These are phyloP conservation scores for Mortierella hygrophila DNA, from an alignment of 192 early-diverging fungal species.

Conservation along the genomic window DNA sequence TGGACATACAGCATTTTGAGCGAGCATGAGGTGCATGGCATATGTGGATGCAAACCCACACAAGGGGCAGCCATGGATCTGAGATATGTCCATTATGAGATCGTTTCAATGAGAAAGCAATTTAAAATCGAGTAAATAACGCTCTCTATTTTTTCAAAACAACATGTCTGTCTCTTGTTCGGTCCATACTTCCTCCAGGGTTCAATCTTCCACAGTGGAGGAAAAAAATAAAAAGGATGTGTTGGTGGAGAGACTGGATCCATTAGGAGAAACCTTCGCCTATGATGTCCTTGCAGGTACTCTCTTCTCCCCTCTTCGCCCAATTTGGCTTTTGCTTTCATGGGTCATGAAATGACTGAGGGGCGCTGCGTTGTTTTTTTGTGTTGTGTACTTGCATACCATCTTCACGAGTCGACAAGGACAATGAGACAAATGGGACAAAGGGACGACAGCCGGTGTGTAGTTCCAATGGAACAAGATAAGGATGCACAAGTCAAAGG, in stretches of 20 bases:
- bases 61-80: not conserved
- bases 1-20: not conserved
- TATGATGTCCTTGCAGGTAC: not conserved
- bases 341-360: not conserved
- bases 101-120: not conserved
- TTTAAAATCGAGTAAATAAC: not conserved
- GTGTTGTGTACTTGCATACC: no score
- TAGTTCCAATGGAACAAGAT: no score
- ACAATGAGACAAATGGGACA: no score
- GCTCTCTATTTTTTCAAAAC: not conserved
- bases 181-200: constrained; percentile 9
- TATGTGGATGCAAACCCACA: not conserved
- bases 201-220: not conserved
- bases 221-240: not conserved
- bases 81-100: no score
- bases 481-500: not conserved
- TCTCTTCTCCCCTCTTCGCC: not conserved
- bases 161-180: not conserved
- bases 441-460: no score
- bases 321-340: not conserved
- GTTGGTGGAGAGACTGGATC: not conserved
- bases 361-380: not conserved
- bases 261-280: not conserved
- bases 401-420: no score
- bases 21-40: not conserved